Evolutionary conservation across 441 rosid species (phyloP).

Genomic region (Erodium texanum): DNA sequence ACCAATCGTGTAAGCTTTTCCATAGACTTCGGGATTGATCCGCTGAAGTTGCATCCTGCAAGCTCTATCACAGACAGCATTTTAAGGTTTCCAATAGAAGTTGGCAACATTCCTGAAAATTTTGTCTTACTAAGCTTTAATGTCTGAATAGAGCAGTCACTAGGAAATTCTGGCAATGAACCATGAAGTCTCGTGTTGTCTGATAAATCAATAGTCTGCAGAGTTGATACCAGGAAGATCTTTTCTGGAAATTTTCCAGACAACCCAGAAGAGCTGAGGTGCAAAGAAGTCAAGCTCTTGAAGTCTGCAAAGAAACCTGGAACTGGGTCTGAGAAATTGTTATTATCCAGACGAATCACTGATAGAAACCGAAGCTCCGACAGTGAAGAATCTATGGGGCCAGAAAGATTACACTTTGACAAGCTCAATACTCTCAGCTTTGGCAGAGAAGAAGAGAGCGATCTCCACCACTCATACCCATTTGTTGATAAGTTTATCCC

Average conservation of each 20-base stretch:
- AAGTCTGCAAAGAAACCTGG: conserved; percentile 13
- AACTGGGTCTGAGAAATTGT: conserved; percentile 2
- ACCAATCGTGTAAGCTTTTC: conserved; percentile 14
- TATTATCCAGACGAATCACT: conserved; percentile 1
- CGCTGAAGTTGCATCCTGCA: conserved; percentile 9
- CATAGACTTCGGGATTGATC: conserved; percentile 25
- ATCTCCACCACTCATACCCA: conserved; percentile 5
- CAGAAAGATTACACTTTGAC: conserved; percentile 1
- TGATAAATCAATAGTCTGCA: not conserved
- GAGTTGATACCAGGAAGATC: conserved; percentile 3
- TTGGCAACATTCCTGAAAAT: conserved; percentile 23
- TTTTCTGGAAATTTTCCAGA: conserved; percentile 5
- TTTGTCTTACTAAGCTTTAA: conserved; percentile 4
- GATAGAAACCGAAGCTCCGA: conserved; percentile 18
- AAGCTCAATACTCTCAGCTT: conserved; percentile 14
- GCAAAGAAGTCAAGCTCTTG: not conserved
- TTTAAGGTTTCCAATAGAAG: conserved; percentile 25
- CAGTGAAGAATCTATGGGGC: conserved; percentile 20
- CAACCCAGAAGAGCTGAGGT: accelerated
- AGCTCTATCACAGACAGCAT: conserved; percentile 17
- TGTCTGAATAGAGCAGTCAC: conserved; percentile 15
- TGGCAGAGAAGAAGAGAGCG: conserved; percentile 27
- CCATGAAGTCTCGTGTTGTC: not conserved
- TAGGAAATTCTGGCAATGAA: conserved; percentile 3
- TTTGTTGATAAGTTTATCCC: conserved; percentile 5